Conservation (phyloP, 192 early-diverging fungal species). For the Neocallimastix lanati region DNA sequence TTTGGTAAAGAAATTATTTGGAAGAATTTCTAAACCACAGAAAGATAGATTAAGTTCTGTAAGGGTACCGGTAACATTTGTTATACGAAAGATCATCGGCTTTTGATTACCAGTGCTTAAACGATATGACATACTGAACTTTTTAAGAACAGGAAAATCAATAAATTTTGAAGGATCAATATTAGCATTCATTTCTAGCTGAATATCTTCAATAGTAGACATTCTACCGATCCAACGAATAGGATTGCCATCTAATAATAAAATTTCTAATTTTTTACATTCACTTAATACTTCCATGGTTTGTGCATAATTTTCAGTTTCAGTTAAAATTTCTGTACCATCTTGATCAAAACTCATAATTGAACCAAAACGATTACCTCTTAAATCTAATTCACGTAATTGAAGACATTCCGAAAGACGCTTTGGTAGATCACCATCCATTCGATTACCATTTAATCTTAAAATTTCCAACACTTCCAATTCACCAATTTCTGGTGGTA, state of each 20-base stretch:
- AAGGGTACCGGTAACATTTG: conserved; percentile 5
- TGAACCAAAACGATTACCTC: conserved; percentile 61
- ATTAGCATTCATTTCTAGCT: not conserved
- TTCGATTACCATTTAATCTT: conserved; percentile 53
- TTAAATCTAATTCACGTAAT: conserved; percentile 58
- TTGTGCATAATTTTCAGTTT: conserved; percentile 46
- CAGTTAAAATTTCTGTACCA: conserved; percentile 12
- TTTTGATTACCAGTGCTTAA: conserved; percentile 1
- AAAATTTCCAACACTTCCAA: conserved; percentile 36
- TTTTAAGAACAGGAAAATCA: conserved; percentile 3
- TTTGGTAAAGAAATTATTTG: conserved; percentile 8
- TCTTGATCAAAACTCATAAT: conserved; percentile 34
- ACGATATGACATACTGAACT: conserved; percentile 4
- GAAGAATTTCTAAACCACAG: conserved; percentile 13
- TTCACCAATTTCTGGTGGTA: conserved; percentile 55
- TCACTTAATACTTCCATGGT: conserved; percentile 13
- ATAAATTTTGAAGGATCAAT: not conserved
- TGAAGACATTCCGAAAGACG: conserved; percentile 29
- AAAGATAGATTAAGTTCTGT: conserved; percentile 10
- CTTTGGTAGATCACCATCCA: conserved; percentile 48
- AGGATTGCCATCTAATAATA: conserved; percentile 14
- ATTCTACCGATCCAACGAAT: conserved; percentile 12
- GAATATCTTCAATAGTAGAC: conserved; percentile 1
- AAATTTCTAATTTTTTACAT: conserved; percentile 10
- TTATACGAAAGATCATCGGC: conserved; percentile 2